phyloP scores from a whole-genome alignment of 495 filamentous ascomycete species.

The Trichoderma parareesei region DNA sequence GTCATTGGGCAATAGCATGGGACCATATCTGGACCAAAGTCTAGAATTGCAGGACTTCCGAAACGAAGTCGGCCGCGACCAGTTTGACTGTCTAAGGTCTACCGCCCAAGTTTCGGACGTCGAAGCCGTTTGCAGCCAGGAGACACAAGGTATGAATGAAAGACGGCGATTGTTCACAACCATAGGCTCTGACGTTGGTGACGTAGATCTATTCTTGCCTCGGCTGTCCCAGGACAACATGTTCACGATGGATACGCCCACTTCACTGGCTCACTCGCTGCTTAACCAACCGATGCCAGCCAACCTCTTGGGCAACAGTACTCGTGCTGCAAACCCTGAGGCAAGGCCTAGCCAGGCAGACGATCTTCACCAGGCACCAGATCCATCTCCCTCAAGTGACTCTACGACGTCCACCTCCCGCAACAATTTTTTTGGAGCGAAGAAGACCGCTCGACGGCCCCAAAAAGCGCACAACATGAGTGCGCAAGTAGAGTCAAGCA shows the following conservation, averaged over 20 bases:
- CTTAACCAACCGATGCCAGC: constrained; percentile 2
- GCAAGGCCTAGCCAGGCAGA: background rate
- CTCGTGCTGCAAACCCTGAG: background rate
- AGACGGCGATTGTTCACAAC: background rate
- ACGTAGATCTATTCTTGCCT: background rate
- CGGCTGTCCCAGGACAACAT: background rate
- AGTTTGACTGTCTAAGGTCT: background rate
- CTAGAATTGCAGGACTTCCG: background rate
- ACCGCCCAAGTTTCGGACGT: background rate
- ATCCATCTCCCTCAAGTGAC: background rate
- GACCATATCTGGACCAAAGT: background rate
- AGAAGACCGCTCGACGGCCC: background rate
- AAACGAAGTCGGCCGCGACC: background rate
- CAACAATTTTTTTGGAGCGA: background rate
- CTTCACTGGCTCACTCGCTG: background rate
- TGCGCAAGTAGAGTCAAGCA: background rate
- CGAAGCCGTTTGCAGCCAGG: background rate
- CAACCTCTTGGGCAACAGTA: background rate
- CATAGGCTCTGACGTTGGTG: background rate
- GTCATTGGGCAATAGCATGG: background rate
- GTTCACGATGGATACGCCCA: background rate
- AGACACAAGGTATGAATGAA: background rate
- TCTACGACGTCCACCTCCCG: background rate
- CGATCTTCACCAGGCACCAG: background rate
- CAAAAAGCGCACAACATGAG: background rate